These are phyloP conservation scores for Babjeviella inositovora DNA, from an alignment of 805 yeast species.

Conservation along the genomic window DNA sequence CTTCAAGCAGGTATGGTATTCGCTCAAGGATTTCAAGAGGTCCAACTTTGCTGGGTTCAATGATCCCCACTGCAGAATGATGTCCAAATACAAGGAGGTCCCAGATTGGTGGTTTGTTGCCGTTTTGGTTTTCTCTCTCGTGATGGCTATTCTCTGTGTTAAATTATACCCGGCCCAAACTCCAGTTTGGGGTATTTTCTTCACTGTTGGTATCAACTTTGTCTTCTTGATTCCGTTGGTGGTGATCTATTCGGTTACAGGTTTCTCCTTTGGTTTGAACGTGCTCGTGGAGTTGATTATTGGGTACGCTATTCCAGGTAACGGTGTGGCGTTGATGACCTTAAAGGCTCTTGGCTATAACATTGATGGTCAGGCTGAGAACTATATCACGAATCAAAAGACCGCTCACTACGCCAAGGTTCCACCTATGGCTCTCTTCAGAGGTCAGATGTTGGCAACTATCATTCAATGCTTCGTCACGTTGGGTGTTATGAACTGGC, in stretches of 20 bases:
- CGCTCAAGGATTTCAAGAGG: constrained; percentile 7
- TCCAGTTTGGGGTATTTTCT: constrained; percentile 45
- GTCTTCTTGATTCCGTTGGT: constrained; percentile 34
- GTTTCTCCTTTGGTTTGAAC: constrained; percentile 27
- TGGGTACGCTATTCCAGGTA: constrained; percentile 40
- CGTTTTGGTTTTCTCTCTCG: constrained; percentile 20
- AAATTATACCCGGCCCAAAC: constrained; percentile 29
- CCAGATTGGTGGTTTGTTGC: constrained; percentile 33
- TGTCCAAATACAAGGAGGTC: constrained; percentile 40
- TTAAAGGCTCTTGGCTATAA: constrained; percentile 38
- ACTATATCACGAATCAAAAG: constrained; percentile 38
- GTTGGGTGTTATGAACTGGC: constrained; percentile 17
- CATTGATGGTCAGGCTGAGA: constrained; percentile 49
- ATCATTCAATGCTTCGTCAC: constrained; percentile 11
- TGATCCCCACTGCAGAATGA: constrained; percentile 44
- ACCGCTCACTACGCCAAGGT: constrained; percentile 41
- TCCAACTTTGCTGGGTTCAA: constrained; percentile 10
- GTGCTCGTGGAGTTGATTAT: constrained; percentile 39
- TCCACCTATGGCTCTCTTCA: constrained; percentile 42
- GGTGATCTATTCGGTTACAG: constrained; percentile 30
- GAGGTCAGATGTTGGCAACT: constrained; percentile 20
- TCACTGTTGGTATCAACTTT: constrained; percentile 30
- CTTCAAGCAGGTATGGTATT: constrained; percentile 14
- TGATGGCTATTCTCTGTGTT: no score
- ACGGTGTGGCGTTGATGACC: constrained; percentile 34